A percentile compares a stretch with the other conserved stretches of the same genome.
phyloP scores from a whole-genome alignment of 495 filamentous ascomycete species.

The Daldinia vernicosa region DNA sequence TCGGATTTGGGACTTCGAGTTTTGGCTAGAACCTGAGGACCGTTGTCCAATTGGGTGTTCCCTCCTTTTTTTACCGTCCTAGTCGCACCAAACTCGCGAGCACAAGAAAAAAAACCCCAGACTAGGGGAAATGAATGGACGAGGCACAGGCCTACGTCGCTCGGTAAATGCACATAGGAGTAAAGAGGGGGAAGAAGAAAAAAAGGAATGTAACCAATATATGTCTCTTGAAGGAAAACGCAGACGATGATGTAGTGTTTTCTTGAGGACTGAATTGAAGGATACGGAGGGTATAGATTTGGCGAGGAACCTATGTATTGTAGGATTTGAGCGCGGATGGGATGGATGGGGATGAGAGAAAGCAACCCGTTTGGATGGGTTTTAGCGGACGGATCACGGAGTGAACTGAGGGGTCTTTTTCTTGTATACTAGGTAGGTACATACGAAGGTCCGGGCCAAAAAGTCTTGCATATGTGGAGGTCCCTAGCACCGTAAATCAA shows the following conservation, averaged over 20 bases:
- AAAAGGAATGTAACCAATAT: slow-evolving; percentile 28
- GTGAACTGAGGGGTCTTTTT: slow-evolving; percentile 38
- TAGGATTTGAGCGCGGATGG: slow-evolving; percentile 19
- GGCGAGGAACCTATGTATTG: slow-evolving; percentile 13
- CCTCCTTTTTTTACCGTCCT: slow-evolving; percentile 33
- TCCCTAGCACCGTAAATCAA: too few species aligned
- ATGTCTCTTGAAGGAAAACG: slow-evolving; percentile 22
- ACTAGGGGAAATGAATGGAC: slow-evolving; percentile 29
- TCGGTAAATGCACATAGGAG: slow-evolving; percentile 19
- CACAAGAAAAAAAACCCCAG: slow-evolving; percentile 24
- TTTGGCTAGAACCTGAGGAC: slow-evolving; percentile 35
- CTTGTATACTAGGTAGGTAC: neutral
- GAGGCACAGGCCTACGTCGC: slow-evolving; percentile 37
- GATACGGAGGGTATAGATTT: slow-evolving; percentile 17
- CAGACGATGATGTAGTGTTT: slow-evolving; percentile 14
- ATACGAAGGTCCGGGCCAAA: too few species aligned
- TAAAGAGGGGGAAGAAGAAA: neutral
- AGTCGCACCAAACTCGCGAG: slow-evolving; percentile 28
- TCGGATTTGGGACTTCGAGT: slow-evolving; percentile 32
- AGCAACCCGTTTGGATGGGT: slow-evolving; percentile 22
- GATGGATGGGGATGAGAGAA: slow-evolving; percentile 33
- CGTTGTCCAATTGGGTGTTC: slow-evolving; percentile 37
- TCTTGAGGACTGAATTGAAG: slow-evolving; percentile 12
- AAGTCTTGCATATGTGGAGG: too few species aligned
- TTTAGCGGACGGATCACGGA: slow-evolving; percentile 38